Conservation (phyloP, 2,329 filamentous ascomycete genomes). For the Chaetomium strumarium region DNA sequence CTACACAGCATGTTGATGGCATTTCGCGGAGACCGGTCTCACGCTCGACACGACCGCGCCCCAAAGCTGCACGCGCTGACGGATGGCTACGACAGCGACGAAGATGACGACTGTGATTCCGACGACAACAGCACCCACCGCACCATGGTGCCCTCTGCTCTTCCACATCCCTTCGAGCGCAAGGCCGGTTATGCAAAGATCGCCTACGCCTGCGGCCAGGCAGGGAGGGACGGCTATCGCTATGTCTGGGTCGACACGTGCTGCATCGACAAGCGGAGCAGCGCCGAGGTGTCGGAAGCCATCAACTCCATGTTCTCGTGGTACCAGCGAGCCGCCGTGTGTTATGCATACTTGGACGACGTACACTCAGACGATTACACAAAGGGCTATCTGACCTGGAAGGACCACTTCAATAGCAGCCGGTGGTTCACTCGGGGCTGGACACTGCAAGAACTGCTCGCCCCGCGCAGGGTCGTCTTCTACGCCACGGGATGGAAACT, state of each 20-base stretch:
- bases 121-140: slow-evolving; percentile 1
- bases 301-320: slow-evolving; percentile 35
- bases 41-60: neutral
- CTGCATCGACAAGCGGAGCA: slow-evolving; percentile 34
- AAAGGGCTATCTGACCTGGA: slow-evolving; percentile 15
- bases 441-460: slow-evolving; percentile 23
- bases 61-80: slow-evolving; percentile 3
- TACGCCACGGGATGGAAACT: slow-evolving; percentile 24
- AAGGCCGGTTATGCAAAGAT: slow-evolving; percentile 32
- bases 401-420: slow-evolving; percentile 18
- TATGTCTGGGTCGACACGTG: slow-evolving; percentile 35
- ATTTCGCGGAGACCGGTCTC: slow-evolving; percentile 18
- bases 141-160: neutral
- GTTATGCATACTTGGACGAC: slow-evolving; percentile 32
- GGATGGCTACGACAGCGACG: neutral
- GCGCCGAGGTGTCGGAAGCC: slow-evolving; percentile 32
- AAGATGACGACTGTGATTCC: slow-evolving; percentile 2
- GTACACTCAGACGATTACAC: slow-evolving; percentile 21
- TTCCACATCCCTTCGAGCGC: slow-evolving; percentile 14
- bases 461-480: slow-evolving; percentile 17
- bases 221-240: slow-evolving; percentile 21
- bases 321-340: slow-evolving; percentile 27
- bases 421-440: slow-evolving; percentile 23
- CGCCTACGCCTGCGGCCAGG: slow-evolving; percentile 27
- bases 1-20: slow-evolving; percentile 20